Base-by-base conservation (phyloP, 2,329 filamentous ascomycete species). In the Tolypocladium cylindrosporum region DNA sequence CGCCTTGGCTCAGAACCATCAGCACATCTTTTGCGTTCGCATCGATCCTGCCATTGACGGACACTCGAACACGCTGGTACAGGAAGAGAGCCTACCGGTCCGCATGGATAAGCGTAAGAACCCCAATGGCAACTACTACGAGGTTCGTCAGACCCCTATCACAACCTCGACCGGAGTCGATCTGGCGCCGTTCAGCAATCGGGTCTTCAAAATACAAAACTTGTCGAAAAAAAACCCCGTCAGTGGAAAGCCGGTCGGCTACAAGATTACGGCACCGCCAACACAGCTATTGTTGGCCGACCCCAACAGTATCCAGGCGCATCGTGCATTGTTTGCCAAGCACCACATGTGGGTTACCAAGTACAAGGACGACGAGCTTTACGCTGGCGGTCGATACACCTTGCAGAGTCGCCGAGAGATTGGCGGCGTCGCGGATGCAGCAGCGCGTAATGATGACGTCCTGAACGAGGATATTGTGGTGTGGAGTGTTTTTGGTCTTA, bases 21-120 rank as follows among this genome's bases (percentile, higher is more conserved):
- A 88, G 66, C 85, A 88, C 70, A 76, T 88, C 56, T 88, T 88
- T 67, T 80, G 76, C 34, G 67, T 83, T 43, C 78, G 84, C 4
- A 79, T 88, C 42, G 85, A 88, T 63, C 83, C 84, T 0, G 79
- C 81, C 27, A 74, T 87, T 51, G 83, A 87, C 64, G 84, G 84
- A 1, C 72, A 79, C 59, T 68, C 71, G 1, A 87, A 87, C 66
- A 81, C 81, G 0, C 70, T 86, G 1, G 67, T 75, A 0, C 68
- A 74, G 8, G 71, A 76, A 39, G 75, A 77, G 37, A 71, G 70
- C 16, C 62, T 72, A 3, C 65, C 75, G 0, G 72, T 85, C 61
- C 77, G 76, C 0, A 76, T 77, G 64, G 66, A 72, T 16, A 57
- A 57, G 11, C 55, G 60, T 4, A 67, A 64, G 0, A 84, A 84